A percentile compares a stretch with the other conserved stretches of the same genome.
These are phyloP conservation scores for Novakomyces olei DNA, from an alignment of 805 yeast species.

Conservation along the genomic window DNA sequence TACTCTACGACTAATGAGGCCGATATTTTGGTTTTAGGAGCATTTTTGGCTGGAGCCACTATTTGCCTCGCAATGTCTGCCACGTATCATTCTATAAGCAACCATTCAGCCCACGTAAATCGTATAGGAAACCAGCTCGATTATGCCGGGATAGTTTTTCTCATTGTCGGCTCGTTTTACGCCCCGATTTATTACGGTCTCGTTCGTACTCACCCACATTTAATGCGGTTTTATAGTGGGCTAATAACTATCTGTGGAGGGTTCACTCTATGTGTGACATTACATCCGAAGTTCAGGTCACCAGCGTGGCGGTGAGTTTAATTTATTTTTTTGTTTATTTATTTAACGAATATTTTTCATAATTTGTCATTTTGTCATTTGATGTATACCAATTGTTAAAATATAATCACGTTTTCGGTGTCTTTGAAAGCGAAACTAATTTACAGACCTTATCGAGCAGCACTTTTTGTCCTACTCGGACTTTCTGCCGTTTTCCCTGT, in stretches of 20 bases:
- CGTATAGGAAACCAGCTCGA: conserved; percentile 46
- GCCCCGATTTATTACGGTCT: conserved; percentile 27
- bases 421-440: too few relatives aligned
- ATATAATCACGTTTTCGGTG: too few relatives aligned
- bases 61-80: conserved; percentile 42
- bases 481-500: conserved; percentile 57
- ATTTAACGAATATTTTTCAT: too few relatives aligned
- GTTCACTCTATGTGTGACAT: conserved; percentile 39
- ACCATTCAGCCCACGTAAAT: conserved; percentile 36
- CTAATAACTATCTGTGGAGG: conserved; percentile 35
- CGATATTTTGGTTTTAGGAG: conserved; percentile 30
- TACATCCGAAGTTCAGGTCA: conserved; percentile 43
- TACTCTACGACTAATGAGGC: conserved; percentile 15
- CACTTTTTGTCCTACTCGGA: conserved; percentile 62
- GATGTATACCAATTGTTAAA: too few relatives aligned
- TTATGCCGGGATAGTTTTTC: conserved; percentile 49
- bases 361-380: too few relatives aligned
- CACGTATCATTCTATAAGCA: conserved; percentile 41
- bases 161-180: conserved; percentile 42
- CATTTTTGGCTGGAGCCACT: conserved; percentile 36
- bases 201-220: conserved; percentile 19
- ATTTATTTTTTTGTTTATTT: too few relatives aligned
- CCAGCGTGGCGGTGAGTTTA: conserved; percentile 49
- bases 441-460: conserved; percentile 58
- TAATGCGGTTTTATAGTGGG: conserved; percentile 13